Percentiles rank a stretch among this genome's conserved stretches.
Conservation (phyloP, 352 stramenopile genomes). For the Phytophthora fragariae region DNA sequence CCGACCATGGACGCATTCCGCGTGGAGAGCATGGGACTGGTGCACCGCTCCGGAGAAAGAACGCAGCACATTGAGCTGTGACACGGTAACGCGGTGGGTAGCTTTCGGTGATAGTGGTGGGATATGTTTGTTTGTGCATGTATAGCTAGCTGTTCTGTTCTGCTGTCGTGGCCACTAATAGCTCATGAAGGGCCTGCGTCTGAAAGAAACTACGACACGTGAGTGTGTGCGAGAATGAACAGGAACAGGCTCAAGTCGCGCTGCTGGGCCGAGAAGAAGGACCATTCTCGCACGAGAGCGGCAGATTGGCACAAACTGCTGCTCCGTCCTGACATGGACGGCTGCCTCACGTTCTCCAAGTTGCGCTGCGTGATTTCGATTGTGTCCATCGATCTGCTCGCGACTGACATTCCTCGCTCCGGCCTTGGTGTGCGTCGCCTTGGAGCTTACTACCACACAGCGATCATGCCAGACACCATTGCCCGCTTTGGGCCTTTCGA, state of each 20-base stretch:
- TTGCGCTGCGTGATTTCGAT: constrained; percentile 47
- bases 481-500: constrained; percentile 52
- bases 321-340: constrained; percentile 35
- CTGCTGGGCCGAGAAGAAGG: neutral
- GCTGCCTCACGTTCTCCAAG: constrained; percentile 37
- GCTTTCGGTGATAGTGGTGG: too few species aligned
- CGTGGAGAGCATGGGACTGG: constrained; percentile 35
- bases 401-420: constrained; percentile 60
- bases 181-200: neutral
- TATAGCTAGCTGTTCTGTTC: neutral
- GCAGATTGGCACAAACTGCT: constrained; percentile 26
- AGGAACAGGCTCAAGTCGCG: neutral
- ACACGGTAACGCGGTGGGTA: neutral
- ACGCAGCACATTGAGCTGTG: constrained; percentile 27
- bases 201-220: neutral
- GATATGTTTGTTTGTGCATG: neutral
- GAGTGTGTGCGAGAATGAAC: neutral
- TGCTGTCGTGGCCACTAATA: neutral
- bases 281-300: neutral
- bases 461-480: constrained; percentile 28
- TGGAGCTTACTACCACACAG: constrained; percentile 25
- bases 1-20: constrained; percentile 26
- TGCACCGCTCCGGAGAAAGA: constrained; percentile 10
- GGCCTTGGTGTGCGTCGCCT: constrained; percentile 44
- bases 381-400: constrained; percentile 42